These are phyloP conservation scores for Pulveroboletus sp. DNA, from an alignment of 768 basidiomycete genomes.

Conservation along the genomic window DNA sequence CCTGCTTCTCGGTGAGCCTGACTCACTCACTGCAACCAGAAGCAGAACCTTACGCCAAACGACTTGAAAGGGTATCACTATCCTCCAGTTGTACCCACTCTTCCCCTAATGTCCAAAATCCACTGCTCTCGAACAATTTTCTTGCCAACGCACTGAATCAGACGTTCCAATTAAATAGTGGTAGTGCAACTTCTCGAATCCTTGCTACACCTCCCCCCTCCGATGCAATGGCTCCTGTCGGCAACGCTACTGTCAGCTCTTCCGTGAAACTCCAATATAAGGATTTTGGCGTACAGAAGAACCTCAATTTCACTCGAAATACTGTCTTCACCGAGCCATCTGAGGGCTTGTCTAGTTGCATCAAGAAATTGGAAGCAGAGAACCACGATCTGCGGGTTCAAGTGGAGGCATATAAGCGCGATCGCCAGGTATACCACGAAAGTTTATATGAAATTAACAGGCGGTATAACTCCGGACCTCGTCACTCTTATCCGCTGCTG, in stretches of 20 bases:
- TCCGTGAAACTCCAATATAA: conserved; percentile 11
- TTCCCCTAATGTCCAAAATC: not conserved
- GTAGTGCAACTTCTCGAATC: conserved; percentile 7
- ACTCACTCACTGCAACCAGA: conserved; percentile 26
- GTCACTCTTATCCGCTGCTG: not conserved
- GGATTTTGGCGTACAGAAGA: conserved; percentile 23
- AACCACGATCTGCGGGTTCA: conserved; percentile 10
- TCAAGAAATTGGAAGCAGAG: conserved; percentile 17
- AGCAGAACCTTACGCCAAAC: conserved; percentile 25
- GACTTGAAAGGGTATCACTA: conserved; percentile 21
- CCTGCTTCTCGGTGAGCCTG: conserved; percentile 30
- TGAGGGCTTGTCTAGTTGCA: conserved; percentile 7
- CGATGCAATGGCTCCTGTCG: conserved; percentile 2
- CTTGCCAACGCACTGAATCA: conserved; percentile 26
- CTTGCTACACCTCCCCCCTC: conserved; percentile 4
- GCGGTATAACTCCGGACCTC: conserved; percentile 1
- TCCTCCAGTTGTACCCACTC: not conserved
- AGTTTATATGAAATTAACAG: conserved; percentile 10
- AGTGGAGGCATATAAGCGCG: conserved; percentile 4
- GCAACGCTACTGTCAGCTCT: not conserved
- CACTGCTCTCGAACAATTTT: not conserved
- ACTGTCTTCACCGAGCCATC: not conserved
- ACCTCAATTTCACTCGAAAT: conserved; percentile 18
- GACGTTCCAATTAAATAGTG: conserved; percentile 25
- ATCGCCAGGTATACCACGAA: conserved; percentile 6